Conservation (phyloP, 345 rosid species). For the Euclidium syriacum region DNA sequence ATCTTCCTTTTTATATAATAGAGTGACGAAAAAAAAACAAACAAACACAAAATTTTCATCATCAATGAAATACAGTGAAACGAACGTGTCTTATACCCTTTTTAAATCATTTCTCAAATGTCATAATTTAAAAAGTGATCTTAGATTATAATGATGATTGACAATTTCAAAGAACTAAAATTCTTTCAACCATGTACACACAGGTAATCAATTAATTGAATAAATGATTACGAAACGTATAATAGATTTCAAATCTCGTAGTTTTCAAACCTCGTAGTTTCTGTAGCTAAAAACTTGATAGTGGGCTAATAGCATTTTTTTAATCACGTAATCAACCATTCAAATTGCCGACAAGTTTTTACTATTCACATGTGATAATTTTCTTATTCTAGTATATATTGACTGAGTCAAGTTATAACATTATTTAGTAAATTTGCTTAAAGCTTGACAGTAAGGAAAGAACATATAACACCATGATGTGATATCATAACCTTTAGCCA, state of each 20-base stretch:
- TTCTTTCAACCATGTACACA: background rate
- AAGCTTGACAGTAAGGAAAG: slow-evolving; percentile 26
- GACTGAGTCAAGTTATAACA: slow-evolving; percentile 22
- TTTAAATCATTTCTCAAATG: background rate
- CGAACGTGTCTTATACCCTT: background rate
- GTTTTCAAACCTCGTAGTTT: background rate
- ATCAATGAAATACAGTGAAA: background rate
- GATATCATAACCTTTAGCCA: slow-evolving; percentile 41
- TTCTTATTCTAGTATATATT: slow-evolving; percentile 5
- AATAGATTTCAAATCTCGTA: background rate
- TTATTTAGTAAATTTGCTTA: slow-evolving; percentile 8
- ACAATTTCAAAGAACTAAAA: background rate
- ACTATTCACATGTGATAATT: background rate
- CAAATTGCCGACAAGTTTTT: slow-evolving; percentile 8
- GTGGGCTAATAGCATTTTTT: background rate
- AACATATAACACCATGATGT: slow-evolving; percentile 27
- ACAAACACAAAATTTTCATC: background rate
- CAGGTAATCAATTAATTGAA: background rate
- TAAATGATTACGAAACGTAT: background rate
- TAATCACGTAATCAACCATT: background rate
- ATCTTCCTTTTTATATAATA: too few relatives aligned
- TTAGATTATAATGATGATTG: background rate
- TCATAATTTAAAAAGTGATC: background rate
- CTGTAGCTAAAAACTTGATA: background rate
- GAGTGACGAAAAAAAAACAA: too few relatives aligned